These are phyloP conservation scores for Saitoella complicata DNA, from an alignment of 805 yeast species.

Conservation along the genomic window DNA sequence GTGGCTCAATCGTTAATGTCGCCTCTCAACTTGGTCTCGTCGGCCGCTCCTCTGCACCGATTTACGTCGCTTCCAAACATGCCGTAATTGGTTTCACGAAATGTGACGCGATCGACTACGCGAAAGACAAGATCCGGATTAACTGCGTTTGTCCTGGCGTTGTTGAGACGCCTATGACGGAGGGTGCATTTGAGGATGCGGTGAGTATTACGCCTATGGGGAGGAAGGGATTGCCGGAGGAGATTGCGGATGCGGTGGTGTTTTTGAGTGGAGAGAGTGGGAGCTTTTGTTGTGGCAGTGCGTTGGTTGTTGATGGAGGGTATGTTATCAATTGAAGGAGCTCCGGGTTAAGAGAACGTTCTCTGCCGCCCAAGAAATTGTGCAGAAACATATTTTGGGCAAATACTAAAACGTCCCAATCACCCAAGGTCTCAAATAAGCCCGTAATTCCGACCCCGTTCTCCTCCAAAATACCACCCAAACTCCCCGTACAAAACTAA, in stretches of 20 bases:
- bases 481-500: too few relatives aligned
- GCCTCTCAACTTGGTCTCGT: conserved; percentile 23
- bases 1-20: conserved; percentile 23
- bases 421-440: too few relatives aligned
- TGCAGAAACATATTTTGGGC: too few relatives aligned
- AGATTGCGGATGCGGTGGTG: conserved; percentile 41
- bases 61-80: conserved; percentile 24
- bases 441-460: too few relatives aligned
- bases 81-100: conserved; percentile 23
- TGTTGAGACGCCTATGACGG: conserved; percentile 43
- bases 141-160: conserved; percentile 45
- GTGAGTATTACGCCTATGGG: conserved; percentile 30
- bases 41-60: conserved; percentile 23
- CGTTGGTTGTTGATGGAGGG: conserved; percentile 43
- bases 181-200: conserved; percentile 25
- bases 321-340: conserved; percentile 4
- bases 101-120: conserved; percentile 42
- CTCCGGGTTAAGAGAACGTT: too few relatives aligned
- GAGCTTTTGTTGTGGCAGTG: conserved; percentile 44
- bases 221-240: conserved; percentile 48
- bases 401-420: too few relatives aligned
- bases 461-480: too few relatives aligned
- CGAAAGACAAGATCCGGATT: conserved; percentile 36
- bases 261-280: conserved; percentile 36
- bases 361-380: too few relatives aligned